Base-by-base conservation (phyloP, 129 eudicot species). In the Apium graveolens region DNA sequence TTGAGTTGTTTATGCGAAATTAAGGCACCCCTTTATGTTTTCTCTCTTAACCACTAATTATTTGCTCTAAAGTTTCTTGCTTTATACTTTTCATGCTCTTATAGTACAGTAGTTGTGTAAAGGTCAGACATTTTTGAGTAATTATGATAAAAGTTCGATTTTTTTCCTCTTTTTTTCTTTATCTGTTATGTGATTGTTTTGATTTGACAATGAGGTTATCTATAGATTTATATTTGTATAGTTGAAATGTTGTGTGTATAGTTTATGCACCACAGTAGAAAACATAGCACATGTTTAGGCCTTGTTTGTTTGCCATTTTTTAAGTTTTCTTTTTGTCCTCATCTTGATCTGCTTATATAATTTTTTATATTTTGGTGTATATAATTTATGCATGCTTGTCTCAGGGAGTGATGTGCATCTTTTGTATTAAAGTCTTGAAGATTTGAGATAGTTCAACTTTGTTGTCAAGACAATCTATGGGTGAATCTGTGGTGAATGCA, bases 281-380 rank as follows among this genome's bases (percentile, higher is more conserved):
- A 84, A 84, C 93, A 87, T 76, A 43, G 82, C 93, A 89, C 97
- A 91, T 91, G 92, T 78, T 73, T 38, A 39, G 71, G 80, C 82
- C 78, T 79, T 81, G 79, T 76, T 70, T 71, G 78, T 81, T 78
- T 79, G 55, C 65, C 86, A 86, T 82, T 78, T 57, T 83, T 72
- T 79, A 27, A 46, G n/a, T 86, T 77, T 85, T 53, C 80, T 84
- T 87, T 77, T 82, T 84, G 89, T 88, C 91, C 80, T 78, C 83
- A 82, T 78, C 68, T 48, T 79, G 70, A 75, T 79, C 66, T 78
- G 26, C 78, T 78, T 73, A 74, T 57, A 57, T 57, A n/a, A 57
- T 80, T 72, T 81, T 79, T 81, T 80, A 77, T 79, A 49, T 29
- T 75, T 24, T 76, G 78, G 76, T 77, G 78, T 79, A 75, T 74